Percentiles rank a stretch among this genome's conserved stretches.
Evolutionary conservation across 1,284 basidiomycete genomes (phyloP).

Genomic region (Tilletiaria anomala): DNA sequence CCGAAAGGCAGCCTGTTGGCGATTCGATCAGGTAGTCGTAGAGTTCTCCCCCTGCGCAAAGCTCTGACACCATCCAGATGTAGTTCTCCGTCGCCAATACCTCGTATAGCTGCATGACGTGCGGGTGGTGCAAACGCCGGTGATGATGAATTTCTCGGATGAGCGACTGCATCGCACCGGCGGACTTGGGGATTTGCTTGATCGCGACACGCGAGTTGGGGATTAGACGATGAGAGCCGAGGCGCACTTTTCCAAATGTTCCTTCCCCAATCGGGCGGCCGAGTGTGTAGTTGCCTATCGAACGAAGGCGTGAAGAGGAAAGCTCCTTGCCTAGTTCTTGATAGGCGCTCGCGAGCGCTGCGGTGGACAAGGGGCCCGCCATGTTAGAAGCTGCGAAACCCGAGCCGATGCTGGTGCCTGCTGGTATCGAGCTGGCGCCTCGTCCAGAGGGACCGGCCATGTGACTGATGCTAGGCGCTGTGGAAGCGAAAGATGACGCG

Average conservation of each 20-base stretch:
- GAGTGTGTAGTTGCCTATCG: conserved; percentile 87
- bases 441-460: too few relatives aligned
- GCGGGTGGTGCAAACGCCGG: conserved; percentile 82
- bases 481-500: too few relatives aligned
- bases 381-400: too few relatives aligned
- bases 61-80: conserved; percentile 94
- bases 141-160: conserved; percentile 98
- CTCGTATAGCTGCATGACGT: conserved; percentile 90
- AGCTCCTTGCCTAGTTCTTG: conserved; percentile 92
- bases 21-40: too few relatives aligned
- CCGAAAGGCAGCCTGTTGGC: too few relatives aligned
- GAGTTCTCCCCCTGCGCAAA: conserved; percentile 69
- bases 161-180: conserved; percentile 41
- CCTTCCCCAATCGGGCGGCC: conserved; percentile 94
- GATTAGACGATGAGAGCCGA: conserved; percentile 80
- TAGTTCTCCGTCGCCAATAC: conserved; percentile 86
- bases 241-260: conserved; percentile 72
- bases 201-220: conserved; percentile 58
- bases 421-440: too few relatives aligned
- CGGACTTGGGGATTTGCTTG: conserved; percentile 91
- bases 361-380: too few relatives aligned
- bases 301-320: conserved; percentile 68
- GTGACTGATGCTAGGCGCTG: too few relatives aligned
- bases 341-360: conserved; percentile 65
- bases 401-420: too few relatives aligned